Percentiles rank a stretch among this genome's conserved stretches.
phyloP scores from a whole-genome alignment of 2,329 filamentous ascomycete species.

The Botryosphaeria dothidea region DNA sequence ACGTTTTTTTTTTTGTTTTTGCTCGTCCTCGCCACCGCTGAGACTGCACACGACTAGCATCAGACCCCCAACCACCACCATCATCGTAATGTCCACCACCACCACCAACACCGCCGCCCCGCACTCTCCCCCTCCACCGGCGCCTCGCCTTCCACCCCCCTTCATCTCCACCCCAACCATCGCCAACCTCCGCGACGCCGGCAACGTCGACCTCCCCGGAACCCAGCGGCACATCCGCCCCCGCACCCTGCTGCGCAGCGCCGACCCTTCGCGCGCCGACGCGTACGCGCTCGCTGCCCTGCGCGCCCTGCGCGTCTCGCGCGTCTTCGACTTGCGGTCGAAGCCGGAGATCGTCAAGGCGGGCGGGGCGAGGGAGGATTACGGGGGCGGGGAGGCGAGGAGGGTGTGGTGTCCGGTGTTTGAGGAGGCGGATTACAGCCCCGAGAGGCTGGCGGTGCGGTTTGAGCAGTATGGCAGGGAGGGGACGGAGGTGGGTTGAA shows the following conservation, averaged over 20 bases:
- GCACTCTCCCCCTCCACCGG: too few relatives aligned
- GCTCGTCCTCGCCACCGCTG: too few relatives aligned
- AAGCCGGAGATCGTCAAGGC: conserved; percentile 56
- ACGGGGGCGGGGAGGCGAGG: conserved; percentile 30
- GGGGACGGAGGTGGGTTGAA: conserved; percentile 43
- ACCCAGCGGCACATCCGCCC: conserved; percentile 45
- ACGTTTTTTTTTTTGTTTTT: too few relatives aligned
- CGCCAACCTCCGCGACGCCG: conserved; percentile 38
- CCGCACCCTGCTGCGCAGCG: conserved; percentile 65
- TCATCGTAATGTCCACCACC: neutral
- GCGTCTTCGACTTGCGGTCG: conserved; percentile 70
- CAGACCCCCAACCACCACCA: neutral
- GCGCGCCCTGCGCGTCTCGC: conserved; percentile 57
- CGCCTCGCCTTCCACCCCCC: conserved; percentile 26
- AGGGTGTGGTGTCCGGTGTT: conserved; percentile 68
- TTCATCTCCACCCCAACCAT: conserved; percentile 37
- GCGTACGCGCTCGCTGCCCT: conserved; percentile 26
- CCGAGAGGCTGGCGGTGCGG: conserved; percentile 62
- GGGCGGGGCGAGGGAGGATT: conserved; percentile 27
- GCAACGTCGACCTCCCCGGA: too few relatives aligned
- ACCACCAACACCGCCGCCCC: neutral
- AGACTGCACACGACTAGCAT: neutral
- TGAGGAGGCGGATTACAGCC: conserved; percentile 59
- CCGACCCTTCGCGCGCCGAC: conserved; percentile 54
- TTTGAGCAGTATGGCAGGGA: conserved; percentile 61